A percentile compares a stretch with the other conserved stretches of the same genome.
phyloP scores from a whole-genome alignment of 495 filamentous ascomycete species.

The Aspergillus kassunensis region DNA sequence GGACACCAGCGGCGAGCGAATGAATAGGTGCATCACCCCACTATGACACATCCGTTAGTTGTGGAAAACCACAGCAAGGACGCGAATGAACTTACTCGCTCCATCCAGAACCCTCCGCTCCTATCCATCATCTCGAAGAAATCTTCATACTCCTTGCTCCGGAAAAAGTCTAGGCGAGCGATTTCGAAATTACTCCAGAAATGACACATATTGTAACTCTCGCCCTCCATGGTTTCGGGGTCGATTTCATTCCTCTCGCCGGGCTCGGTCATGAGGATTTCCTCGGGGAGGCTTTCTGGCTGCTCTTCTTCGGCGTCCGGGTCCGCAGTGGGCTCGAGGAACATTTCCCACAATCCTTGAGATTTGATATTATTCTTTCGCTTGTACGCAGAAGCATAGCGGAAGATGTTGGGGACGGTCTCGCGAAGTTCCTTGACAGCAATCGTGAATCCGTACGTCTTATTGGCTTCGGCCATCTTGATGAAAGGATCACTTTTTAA shows the following conservation, averaged over 20 bases:
- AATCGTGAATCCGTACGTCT: conserved; percentile 99
- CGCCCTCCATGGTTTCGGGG: conserved; percentile 91
- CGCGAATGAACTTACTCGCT: conserved; percentile 65
- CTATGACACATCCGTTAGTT: conserved; percentile 42
- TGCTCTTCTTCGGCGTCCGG: conserved; percentile 61
- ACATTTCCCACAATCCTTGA: conserved; percentile 98
- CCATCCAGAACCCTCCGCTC: conserved; percentile 98
- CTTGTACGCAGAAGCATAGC: conserved; percentile 99
- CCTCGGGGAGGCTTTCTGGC: conserved; percentile 70
- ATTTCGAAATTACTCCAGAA: conserved; percentile 99
- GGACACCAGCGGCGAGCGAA: conserved; percentile 88
- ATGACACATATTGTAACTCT: conserved; percentile 99
- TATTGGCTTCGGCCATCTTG: conserved; percentile 86
- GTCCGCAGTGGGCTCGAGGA: conserved; percentile 69
- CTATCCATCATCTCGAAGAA: conserved; percentile 99
- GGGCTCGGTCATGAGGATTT: conserved; percentile 74
- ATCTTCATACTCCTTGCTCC: conserved; percentile 93
- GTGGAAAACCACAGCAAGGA: conserved; percentile 16
- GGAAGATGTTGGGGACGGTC: conserved; percentile 98
- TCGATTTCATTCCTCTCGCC: conserved; percentile 75
- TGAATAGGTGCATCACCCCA: conserved; percentile 99
- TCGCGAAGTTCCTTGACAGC: conserved; percentile 98
- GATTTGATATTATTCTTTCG: conserved; percentile 86
- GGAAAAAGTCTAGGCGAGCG: conserved; percentile 89
- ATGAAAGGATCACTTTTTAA: conserved; percentile 81